phyloP scores from a whole-genome alignment of 2,329 filamentous ascomycete genomes.

The Botrytis galanthina region DNA sequence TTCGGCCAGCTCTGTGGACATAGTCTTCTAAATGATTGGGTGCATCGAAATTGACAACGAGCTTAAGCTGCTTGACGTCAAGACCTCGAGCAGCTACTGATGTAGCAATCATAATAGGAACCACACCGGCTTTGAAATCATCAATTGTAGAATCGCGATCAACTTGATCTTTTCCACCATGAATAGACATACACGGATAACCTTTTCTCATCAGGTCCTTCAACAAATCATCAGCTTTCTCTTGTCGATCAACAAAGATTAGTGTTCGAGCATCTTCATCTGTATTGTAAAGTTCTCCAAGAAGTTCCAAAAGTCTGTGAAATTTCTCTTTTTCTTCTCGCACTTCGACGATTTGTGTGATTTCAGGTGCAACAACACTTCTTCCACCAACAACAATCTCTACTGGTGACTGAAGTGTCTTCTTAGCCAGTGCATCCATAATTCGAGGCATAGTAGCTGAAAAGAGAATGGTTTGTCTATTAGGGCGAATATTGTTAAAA shows the following conservation, averaged over 20 bases:
- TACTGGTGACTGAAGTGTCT: conserved; percentile 79
- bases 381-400: conserved; percentile 91
- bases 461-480: conserved; percentile 91
- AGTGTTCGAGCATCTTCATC: conserved; percentile 89
- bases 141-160: conserved; percentile 89
- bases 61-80: conserved; percentile 92
- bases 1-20: conserved; percentile 89
- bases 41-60: conserved; percentile 93
- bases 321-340: conserved; percentile 82
- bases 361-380: conserved; percentile 84
- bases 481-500: conserved; percentile 83
- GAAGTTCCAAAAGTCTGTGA: conserved; percentile 74
- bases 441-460: conserved; percentile 94
- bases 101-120: conserved; percentile 89
- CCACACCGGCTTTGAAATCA: conserved; percentile 88
- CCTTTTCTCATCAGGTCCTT: conserved; percentile 79
- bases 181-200: conserved; percentile 89
- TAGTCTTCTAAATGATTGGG: conserved; percentile 96
- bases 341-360: conserved; percentile 90
- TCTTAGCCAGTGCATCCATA: conserved; percentile 87
- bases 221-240: conserved; percentile 78
- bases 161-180: conserved; percentile 90
- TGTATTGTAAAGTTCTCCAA: conserved; percentile 80
- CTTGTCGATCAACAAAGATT: conserved; percentile 90
- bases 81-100: conserved; percentile 93